phyloP scores from a whole-genome alignment of 257 asterid genomes.

The Petunia secreta region DNA sequence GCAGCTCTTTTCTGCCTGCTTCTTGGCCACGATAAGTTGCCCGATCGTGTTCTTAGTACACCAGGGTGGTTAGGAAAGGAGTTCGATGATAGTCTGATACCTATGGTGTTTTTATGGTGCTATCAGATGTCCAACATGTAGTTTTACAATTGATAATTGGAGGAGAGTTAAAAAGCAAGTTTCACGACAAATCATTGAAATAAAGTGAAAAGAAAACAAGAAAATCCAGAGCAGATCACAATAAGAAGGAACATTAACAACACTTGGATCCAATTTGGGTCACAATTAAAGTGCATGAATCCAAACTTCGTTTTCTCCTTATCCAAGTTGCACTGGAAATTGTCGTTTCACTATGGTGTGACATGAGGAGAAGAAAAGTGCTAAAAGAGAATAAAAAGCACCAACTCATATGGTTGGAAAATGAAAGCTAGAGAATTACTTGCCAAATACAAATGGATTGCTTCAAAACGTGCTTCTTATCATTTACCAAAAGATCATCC shows the following conservation, averaged over 20 bases:
- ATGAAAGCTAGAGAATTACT: not conserved
- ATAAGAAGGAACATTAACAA: no score
- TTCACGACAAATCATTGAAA: no score
- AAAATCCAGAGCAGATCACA: no score
- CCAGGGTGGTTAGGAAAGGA: not conserved
- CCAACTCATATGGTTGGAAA: not conserved
- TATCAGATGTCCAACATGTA: no score
- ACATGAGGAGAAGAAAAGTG: not conserved
- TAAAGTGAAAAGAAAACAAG: no score
- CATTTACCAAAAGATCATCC: not conserved
- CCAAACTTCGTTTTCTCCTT: not conserved
- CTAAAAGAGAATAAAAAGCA: not conserved
- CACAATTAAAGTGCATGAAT: not conserved
- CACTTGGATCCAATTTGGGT: not conserved
- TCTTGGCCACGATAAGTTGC: not conserved
- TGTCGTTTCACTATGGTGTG: not conserved
- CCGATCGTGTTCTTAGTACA: not conserved
- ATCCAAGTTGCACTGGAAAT: not conserved
- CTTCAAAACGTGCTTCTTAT: not conserved
- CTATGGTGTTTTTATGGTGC: no score
- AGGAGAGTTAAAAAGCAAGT: no score
- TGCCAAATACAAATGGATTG: constrained; percentile 14
- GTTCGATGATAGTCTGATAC: no score
- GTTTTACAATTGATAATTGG: no score
- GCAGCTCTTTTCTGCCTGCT: not conserved